Base-by-base conservation (phyloP, 2,329 filamentous ascomycete genomes). In the Coniochaeta pulveracea region DNA sequence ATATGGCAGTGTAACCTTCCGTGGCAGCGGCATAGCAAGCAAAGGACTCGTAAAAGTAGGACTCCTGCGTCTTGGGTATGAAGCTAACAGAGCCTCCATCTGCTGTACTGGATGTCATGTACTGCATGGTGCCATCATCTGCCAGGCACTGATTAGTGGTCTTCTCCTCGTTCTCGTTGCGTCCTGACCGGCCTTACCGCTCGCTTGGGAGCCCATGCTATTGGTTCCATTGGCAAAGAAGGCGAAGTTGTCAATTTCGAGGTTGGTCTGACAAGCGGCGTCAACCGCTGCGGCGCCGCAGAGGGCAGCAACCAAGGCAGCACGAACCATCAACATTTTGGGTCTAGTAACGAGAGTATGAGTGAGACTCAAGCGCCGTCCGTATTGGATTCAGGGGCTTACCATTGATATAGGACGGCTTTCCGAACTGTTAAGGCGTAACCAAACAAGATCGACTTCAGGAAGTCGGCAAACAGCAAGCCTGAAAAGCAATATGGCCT, bases 41-140 rank as follows among this genome's bases (percentile, higher is more conserved):
- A 34, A 72, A 62, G 2, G 59, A 64, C 46, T 69, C 67, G 44
- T 72, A 72, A 40, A 69, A 71, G 51, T 72, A 72, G 10, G 65
- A 63, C 19, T 27, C 34, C 17, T 42, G 45, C 11, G 54, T 44
- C 39, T 60, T 64, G 19, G 64, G 63, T n/a, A 58, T 63, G 49
- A 73, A 67, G 6, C 57, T 59, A 15, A 72, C 56, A 19, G 63
- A 58, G 29, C 61, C 61, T 10, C 51, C 51, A 10, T 52, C 51
- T 21, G 54, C 59, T 27, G 47, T 64, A 47, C 45, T 60, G 48
- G 40, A 47, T 5, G 51, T 52, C 45, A 49, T 47, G 34, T 37
- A 41, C 4, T 51, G 51, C 46, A 49, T 49, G 30, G 37, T 40
- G 1, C 52, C 59, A 51, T 72, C 68, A 41, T 72, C 67, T 70